Percentiles rank a stretch among this genome's conserved stretches.
These are phyloP conservation scores for Gomphus bonarii DNA, from an alignment of 1,284 basidiomycete species.

Conservation along the genomic window DNA sequence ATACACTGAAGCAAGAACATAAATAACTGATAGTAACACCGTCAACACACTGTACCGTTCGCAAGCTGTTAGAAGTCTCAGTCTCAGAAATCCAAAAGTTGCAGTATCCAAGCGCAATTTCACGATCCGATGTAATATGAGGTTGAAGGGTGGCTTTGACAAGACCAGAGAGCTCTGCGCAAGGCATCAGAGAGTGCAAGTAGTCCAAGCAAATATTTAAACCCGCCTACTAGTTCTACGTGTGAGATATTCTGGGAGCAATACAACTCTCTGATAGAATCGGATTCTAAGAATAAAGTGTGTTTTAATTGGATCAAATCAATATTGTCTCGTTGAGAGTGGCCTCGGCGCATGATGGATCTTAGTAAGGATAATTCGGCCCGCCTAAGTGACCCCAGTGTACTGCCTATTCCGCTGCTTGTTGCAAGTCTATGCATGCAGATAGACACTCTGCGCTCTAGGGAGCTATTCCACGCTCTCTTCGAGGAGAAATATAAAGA, in stretches of 20 bases:
- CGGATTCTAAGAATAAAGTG: slow-evolving; percentile 25
- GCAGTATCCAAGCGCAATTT: slow-evolving; percentile 21
- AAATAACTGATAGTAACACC: not conserved
- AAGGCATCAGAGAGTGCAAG: not conserved
- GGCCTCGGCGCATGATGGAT: not conserved
- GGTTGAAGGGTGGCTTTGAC: slow-evolving; percentile 19
- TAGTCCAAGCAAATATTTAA: no score
- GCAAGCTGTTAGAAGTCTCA: slow-evolving; percentile 2
- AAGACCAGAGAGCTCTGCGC: slow-evolving; percentile 14
- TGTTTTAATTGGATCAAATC: not conserved
- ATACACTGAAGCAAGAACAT: slow-evolving; percentile 19
- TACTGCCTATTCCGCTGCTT: not conserved
- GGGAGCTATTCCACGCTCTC: slow-evolving; percentile 1
- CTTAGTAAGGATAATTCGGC: not conserved
- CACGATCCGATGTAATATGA: slow-evolving; percentile 18
- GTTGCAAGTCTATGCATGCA: slow-evolving; percentile 1
- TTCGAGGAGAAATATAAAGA: slow-evolving; percentile 5
- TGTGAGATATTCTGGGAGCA: not conserved
- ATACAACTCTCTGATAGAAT: slow-evolving; percentile 9
- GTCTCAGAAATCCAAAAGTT: slow-evolving; percentile 22
- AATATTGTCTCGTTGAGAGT: not conserved
- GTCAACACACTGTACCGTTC: not conserved
- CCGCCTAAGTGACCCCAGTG: not conserved
- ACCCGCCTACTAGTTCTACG: not conserved
- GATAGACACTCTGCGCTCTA: not conserved